These are phyloP conservation scores for Gigaspora rosea DNA, from an alignment of 192 early-diverging fungal species.

Conservation along the genomic window DNA sequence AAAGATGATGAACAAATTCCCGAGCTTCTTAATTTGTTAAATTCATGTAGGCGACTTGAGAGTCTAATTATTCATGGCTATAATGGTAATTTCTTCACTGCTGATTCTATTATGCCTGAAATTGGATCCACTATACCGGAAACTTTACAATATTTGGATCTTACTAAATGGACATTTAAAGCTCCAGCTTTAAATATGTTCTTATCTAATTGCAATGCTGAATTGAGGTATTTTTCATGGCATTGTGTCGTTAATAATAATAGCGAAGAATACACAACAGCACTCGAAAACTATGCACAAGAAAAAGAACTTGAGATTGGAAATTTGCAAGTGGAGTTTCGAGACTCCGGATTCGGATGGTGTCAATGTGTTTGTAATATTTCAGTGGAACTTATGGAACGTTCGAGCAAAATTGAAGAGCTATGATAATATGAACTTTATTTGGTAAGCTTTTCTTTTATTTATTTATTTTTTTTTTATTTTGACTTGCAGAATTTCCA, in stretches of 20 bases:
- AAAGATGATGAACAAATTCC: slow-evolving; percentile 9
- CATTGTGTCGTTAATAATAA: slow-evolving; percentile 2
- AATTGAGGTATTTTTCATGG: background rate
- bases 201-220: background rate
- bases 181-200: background rate
- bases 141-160: background rate
- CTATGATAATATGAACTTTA: too few relatives aligned
- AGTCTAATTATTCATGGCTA: background rate
- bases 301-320: background rate
- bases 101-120: slow-evolving; percentile 9
- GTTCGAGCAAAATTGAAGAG: background rate
- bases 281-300: background rate
- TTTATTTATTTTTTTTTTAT: too few relatives aligned
- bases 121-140: slow-evolving; percentile 1
- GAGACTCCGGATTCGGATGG: slow-evolving; percentile 6
- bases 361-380: slow-evolving; percentile 3
- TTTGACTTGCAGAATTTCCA: too few relatives aligned
- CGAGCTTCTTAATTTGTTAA: slow-evolving; percentile 16
- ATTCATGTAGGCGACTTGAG: slow-evolving; percentile 1
- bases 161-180: slow-evolving; percentile 12
- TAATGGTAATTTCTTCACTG: background rate
- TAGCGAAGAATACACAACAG: background rate
- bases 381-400: background rate
- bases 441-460: too few relatives aligned
- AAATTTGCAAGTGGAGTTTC: background rate